Evolutionary conservation across 192 early-diverging fungal species (phyloP).

Genomic region (Backusella circina): DNA sequence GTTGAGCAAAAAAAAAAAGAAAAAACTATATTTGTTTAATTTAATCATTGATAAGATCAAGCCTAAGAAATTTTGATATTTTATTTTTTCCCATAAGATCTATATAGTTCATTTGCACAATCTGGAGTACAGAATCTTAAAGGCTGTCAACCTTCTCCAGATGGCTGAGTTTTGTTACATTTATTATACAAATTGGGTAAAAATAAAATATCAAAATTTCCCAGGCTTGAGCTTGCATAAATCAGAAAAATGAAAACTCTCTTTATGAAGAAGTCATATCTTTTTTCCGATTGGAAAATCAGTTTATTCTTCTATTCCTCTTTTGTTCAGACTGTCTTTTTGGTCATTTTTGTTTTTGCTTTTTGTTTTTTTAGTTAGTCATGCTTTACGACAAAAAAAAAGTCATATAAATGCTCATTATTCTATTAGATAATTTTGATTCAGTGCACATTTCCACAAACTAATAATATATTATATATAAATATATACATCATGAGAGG

Average conservation of each 20-base stretch:
- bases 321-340: background rate
- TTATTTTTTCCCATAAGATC: no score
- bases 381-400: background rate
- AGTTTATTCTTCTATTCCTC: background rate
- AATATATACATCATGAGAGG: background rate
- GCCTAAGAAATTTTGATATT: no score
- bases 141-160: background rate
- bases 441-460: background rate
- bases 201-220: background rate
- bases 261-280: background rate
- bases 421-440: background rate
- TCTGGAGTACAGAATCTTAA: background rate
- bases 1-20: no score
- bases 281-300: background rate
- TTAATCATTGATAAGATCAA: no score
- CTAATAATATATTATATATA: background rate
- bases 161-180: background rate
- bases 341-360: no score
- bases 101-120: no score
- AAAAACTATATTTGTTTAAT: no score
- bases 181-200: background rate
- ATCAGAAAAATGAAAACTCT: background rate
- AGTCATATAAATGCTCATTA: background rate
- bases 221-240: background rate
- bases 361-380: background rate